phyloP scores from a whole-genome alignment of 495 filamentous ascomycete genomes.

The Achaetomiella virescens region DNA sequence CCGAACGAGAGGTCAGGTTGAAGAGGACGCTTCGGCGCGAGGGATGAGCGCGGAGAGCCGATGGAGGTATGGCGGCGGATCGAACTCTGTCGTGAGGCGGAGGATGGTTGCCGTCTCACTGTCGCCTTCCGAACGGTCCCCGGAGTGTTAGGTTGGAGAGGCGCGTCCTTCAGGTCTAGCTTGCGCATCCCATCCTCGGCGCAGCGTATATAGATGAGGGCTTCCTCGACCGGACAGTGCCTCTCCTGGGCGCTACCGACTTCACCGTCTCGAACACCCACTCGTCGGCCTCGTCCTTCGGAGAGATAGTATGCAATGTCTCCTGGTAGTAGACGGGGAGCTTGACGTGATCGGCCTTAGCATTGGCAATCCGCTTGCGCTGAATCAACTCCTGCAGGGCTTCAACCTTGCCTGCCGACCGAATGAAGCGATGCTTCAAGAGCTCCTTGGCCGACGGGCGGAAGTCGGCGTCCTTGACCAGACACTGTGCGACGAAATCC shows the following conservation, averaged over 20 bases:
- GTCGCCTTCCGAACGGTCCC: slow-evolving; percentile 47
- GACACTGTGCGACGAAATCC: slow-evolving; percentile 83
- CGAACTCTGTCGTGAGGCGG: slow-evolving; percentile 28
- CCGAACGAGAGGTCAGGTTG: slow-evolving; percentile 82
- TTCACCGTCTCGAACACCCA: slow-evolving; percentile 99
- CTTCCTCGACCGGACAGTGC: slow-evolving; percentile 47
- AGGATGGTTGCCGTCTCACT: slow-evolving; percentile 49
- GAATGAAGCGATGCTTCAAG: slow-evolving; percentile 84
- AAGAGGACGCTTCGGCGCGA: slow-evolving; percentile 67
- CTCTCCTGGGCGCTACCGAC: slow-evolving; percentile 40
- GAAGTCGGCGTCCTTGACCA: slow-evolving; percentile 82
- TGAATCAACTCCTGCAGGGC: slow-evolving; percentile 80
- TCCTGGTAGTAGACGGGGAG: slow-evolving; percentile 85
- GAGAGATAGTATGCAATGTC: slow-evolving; percentile 69
- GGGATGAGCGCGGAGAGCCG: slow-evolving; percentile 43
- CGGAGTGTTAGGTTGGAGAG: slow-evolving; percentile 46
- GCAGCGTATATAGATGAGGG: slow-evolving; percentile 43
- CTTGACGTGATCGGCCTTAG: slow-evolving; percentile 50
- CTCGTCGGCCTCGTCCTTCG: slow-evolving; percentile 66
- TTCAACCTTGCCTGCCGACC: slow-evolving; percentile 76
- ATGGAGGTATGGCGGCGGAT: slow-evolving; percentile 30
- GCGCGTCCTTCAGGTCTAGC: slow-evolving; percentile 54
- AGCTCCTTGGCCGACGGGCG: slow-evolving; percentile 83
- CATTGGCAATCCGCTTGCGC: slow-evolving; percentile 73
- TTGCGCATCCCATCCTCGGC: slow-evolving; percentile 53